Percentiles rank a stretch among this genome's conserved stretches.
phyloP scores from a whole-genome alignment of 2,329 filamentous ascomycete species.

The Pseudogymnoascus verrucosus region DNA sequence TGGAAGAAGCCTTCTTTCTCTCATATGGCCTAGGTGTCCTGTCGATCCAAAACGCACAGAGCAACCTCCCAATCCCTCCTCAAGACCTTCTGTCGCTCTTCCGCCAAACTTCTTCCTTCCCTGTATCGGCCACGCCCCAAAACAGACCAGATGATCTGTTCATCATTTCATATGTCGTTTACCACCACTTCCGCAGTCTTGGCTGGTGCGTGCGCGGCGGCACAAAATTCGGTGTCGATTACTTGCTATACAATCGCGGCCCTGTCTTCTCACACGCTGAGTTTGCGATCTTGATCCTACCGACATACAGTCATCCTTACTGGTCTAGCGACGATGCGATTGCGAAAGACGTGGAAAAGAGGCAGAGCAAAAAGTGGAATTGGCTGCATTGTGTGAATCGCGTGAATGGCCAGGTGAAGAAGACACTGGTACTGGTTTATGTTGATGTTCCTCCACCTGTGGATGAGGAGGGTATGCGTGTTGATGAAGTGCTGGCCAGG shows the following conservation, averaged over 20 bases:
- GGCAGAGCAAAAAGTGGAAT: constrained; percentile 55
- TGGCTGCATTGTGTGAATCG: constrained; percentile 86
- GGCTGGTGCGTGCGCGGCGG: constrained; percentile 92
- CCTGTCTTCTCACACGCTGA: constrained; percentile 94
- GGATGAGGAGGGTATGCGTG: constrained; percentile 41
- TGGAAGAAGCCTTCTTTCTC: constrained; percentile 89
- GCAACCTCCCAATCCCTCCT: constrained; percentile 39
- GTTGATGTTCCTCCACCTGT: constrained; percentile 76
- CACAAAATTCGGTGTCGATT: constrained; percentile 92
- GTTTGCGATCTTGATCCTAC: constrained; percentile 78
- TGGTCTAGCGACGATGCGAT: constrained; percentile 51
- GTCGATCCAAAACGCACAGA: constrained; percentile 46
- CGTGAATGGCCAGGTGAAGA: constrained; percentile 81
- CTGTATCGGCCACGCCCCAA: constrained; percentile 36
- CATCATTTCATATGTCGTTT: constrained; percentile 77
- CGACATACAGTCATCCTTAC: constrained; percentile 66
- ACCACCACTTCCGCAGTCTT: constrained; percentile 91
- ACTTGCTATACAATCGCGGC: constrained; percentile 85
- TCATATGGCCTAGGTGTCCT: constrained; percentile 72
- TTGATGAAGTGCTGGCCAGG: constrained; percentile 54
- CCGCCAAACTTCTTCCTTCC: constrained; percentile 62
- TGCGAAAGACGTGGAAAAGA: constrained; percentile 43
- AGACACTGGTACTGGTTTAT: constrained; percentile 82
- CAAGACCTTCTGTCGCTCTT: constrained; percentile 58
- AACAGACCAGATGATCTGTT: constrained; percentile 70